phyloP scores from a whole-genome alignment of 306 rosid species.

The Inga oerstediana region DNA sequence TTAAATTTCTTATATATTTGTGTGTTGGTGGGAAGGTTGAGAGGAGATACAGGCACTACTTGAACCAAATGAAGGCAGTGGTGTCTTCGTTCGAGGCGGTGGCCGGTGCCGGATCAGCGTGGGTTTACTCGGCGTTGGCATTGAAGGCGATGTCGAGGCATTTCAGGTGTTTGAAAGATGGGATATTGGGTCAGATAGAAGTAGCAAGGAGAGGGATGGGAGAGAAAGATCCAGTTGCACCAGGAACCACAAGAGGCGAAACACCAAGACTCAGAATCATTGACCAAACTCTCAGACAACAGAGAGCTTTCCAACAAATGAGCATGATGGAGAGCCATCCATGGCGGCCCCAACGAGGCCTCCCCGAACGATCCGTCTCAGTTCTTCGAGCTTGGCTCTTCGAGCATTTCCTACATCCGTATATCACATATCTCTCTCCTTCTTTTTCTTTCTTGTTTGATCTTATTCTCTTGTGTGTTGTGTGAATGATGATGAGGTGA shows the following conservation, averaged over 20 bases:
- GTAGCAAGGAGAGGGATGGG: slow-evolving; percentile 73
- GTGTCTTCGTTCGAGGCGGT: slow-evolving; percentile 77
- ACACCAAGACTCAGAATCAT: slow-evolving; percentile 84
- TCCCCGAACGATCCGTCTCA: slow-evolving; percentile 80
- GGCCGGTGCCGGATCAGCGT: slow-evolving; percentile 78
- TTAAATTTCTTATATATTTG: neutral
- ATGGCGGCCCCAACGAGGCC: slow-evolving; percentile 91
- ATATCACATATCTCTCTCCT: slow-evolving; percentile 15
- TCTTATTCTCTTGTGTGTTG: neutral
- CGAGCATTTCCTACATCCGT: slow-evolving; percentile 92
- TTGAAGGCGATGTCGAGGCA: slow-evolving; percentile 92
- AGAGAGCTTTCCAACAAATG: slow-evolving; percentile 87
- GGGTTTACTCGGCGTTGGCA: slow-evolving; percentile 84
- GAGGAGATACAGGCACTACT: slow-evolving; percentile 85
- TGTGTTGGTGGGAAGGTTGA: slow-evolving; percentile 61
- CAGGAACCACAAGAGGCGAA: slow-evolving; percentile 81
- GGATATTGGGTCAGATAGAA: slow-evolving; percentile 64
- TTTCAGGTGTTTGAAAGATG: slow-evolving; percentile 81
- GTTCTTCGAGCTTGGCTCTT: slow-evolving; percentile 89
- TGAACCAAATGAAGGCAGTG: slow-evolving; percentile 87
- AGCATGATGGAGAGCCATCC: slow-evolving; percentile 93
- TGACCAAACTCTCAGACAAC: slow-evolving; percentile 80
- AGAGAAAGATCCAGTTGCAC: slow-evolving; percentile 75
- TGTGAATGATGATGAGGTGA: neutral
- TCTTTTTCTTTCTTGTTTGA: neutral